Evolutionary conservation across 768 basidiomycete genomes (phyloP), one percentile per base, ranked within the genome.

Genomic region (Sarcodon sp.): DNA sequence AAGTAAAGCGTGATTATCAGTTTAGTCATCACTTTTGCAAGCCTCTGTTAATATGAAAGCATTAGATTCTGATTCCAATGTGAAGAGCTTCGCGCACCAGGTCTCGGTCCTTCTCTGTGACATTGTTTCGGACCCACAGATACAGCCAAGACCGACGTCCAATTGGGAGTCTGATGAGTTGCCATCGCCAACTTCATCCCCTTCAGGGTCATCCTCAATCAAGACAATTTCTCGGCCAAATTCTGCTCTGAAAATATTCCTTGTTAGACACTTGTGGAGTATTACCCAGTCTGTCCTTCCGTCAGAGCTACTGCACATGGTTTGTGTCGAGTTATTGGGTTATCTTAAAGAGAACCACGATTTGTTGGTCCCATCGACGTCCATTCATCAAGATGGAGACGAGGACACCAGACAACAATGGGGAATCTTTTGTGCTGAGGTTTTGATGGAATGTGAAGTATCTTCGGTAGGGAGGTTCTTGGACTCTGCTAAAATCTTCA

Each of bases 241-340:
- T 60, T 62, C 59, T 54, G 73, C 65, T 12, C 60, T 83, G 46
- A 85, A 80, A 58, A 59, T 87, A n/a, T 64, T 63, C 4, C 61
- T 83, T 15, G 66, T 77, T 7, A 71, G 71, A 18, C 68, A 71
- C n/a, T 69, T 87, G 34, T 86, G 83, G 83, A 54, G 59, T 1
- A 60, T 62, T 37, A 64, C 74, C 46, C 69, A 67, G 33, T 59
- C 58, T 3, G 58, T 66, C 7, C 66, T 82, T 52, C 70, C 77
- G 0, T 52, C 55, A 3, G 50, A 63, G 7, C 58, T 68, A 13
- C 73, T 1, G 75, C 69, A 1, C 65, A 70, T 50, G 62, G 59
- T 41, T 7, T 41, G 39, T 41, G 39, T 41, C 27, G 16, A 15
- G 31, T 55, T 88, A 2, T 61, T 83, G 6, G 62, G 55, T 6